phyloP scores from a whole-genome alignment of 805 yeast species.

The Starmerella sirachaensis region DNA sequence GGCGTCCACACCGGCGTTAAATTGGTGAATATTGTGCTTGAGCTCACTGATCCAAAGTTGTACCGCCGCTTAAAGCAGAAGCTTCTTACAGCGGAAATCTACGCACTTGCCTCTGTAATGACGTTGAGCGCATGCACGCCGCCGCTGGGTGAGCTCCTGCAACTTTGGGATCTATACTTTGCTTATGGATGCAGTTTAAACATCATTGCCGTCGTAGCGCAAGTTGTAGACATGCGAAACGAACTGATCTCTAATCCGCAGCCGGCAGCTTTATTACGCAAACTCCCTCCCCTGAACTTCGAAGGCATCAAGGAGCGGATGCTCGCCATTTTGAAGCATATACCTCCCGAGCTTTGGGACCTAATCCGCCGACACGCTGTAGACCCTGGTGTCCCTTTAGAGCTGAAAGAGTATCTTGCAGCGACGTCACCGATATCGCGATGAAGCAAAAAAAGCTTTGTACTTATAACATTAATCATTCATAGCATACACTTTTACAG shows the following conservation, averaged over 20 bases:
- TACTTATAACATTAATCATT: too few species aligned
- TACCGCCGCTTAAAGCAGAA: constrained; percentile 47
- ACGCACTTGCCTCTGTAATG: constrained; percentile 60
- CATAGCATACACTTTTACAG: too few species aligned
- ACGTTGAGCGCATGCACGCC: constrained; percentile 85
- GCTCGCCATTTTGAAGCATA: constrained; percentile 62
- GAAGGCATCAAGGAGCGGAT: constrained; percentile 66
- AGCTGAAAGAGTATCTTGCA: constrained; percentile 12
- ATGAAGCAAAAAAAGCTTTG: too few species aligned
- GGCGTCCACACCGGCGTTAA: constrained; percentile 71
- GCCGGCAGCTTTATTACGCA: constrained; percentile 67
- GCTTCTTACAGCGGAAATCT: constrained; percentile 68
- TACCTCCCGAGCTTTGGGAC: constrained; percentile 57
- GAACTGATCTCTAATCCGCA: constrained; percentile 43
- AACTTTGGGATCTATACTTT: constrained; percentile 80
- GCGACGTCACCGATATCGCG: background rate
- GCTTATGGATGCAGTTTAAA: constrained; percentile 89
- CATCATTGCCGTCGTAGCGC: constrained; percentile 72
- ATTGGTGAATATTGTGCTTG: constrained; percentile 61
- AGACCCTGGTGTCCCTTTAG: constrained; percentile 30
- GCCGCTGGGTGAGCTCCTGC: constrained; percentile 59
- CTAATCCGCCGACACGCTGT: constrained; percentile 51
- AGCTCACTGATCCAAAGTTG: constrained; percentile 61
- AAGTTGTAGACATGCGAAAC: constrained; percentile 56
- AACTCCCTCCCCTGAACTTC: constrained; percentile 60